These are phyloP conservation scores for Casuarina equisetifolia DNA, from an alignment of 306 rosid genomes.

Conservation along the genomic window DNA sequence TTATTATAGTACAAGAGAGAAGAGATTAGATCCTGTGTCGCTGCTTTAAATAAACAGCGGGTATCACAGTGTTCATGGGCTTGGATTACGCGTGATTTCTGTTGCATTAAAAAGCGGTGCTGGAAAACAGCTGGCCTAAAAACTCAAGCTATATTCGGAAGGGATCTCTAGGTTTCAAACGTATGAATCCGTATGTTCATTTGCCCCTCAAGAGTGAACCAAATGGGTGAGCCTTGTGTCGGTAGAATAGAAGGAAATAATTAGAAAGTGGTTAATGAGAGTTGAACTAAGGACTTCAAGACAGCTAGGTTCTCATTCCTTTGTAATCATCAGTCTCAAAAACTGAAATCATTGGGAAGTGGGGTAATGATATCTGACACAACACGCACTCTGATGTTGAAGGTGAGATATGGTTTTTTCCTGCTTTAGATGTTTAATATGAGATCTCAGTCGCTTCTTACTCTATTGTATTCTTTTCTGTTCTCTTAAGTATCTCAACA, in stretches of 20 bases:
- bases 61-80: not conserved
- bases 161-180: not conserved
- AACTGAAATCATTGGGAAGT: not conserved
- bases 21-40: not conserved
- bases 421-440: not conserved
- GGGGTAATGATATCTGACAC: not conserved
- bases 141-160: not conserved
- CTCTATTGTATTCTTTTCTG: not conserved
- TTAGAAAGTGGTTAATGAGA: not conserved
- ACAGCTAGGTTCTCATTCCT: not conserved
- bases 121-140: not conserved
- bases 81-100: not conserved
- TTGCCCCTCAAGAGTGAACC: not conserved
- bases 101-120: not conserved
- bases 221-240: not conserved
- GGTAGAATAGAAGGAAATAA: not conserved
- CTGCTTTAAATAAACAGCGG: not conserved
- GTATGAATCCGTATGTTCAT: not conserved
- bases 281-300: not conserved
- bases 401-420: not conserved
- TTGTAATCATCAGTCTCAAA: not conserved
- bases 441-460: not conserved
- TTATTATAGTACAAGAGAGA: not conserved
- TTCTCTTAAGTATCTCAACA: not conserved
- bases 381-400: not conserved